Percentiles rank a stretch among this genome's conserved stretches.
Evolutionary conservation across 2,329 filamentous ascomycete species (phyloP).

Genomic region (Microcyclospora tardicrescens): DNA sequence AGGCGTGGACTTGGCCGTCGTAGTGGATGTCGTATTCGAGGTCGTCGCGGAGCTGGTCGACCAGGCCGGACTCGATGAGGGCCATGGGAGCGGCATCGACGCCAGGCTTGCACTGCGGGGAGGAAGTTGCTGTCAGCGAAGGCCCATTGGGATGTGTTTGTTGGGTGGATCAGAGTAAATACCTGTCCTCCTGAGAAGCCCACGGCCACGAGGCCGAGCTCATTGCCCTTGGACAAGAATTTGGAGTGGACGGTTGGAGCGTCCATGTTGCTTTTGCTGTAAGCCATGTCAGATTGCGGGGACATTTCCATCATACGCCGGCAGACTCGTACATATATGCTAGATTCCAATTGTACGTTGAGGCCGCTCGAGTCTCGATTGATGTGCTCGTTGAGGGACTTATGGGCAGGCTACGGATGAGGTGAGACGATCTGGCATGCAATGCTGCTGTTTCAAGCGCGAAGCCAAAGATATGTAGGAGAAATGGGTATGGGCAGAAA

Average conservation of each 20-base stretch:
- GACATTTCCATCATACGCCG: too few species aligned
- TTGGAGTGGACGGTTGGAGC: slow-evolving; percentile 50
- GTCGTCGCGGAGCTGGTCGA: slow-evolving; percentile 69
- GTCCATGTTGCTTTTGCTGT: slow-evolving; percentile 17
- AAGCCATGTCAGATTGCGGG: too few species aligned
- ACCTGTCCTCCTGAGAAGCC: slow-evolving; percentile 96
- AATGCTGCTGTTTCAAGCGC: too few species aligned
- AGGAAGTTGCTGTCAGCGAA: slow-evolving; percentile 1
- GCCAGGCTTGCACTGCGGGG: slow-evolving; percentile 63
- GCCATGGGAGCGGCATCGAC: slow-evolving; percentile 84
- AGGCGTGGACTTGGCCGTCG: slow-evolving; percentile 70
- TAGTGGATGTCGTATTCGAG: slow-evolving; percentile 80
- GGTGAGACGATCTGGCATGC: too few species aligned
- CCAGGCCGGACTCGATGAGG: slow-evolving; percentile 76
- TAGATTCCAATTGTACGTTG: too few species aligned
- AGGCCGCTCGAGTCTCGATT: too few species aligned
- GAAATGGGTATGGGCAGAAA: too few species aligned
- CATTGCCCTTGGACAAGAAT: slow-evolving; percentile 66
- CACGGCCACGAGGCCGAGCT: slow-evolving; percentile 85
- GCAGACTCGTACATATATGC: too few species aligned
- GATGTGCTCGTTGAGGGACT: too few species aligned
- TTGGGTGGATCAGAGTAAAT: slow-evolving; percentile 15
- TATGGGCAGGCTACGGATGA: too few species aligned
- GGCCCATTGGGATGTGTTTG: slow-evolving; percentile 2
- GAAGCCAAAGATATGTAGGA: too few species aligned